Evolutionary conservation across 208 protist genomes (phyloP), one percentile per base, ranked within the genome.

Genomic region (Sergeia podlipaevii): DNA sequence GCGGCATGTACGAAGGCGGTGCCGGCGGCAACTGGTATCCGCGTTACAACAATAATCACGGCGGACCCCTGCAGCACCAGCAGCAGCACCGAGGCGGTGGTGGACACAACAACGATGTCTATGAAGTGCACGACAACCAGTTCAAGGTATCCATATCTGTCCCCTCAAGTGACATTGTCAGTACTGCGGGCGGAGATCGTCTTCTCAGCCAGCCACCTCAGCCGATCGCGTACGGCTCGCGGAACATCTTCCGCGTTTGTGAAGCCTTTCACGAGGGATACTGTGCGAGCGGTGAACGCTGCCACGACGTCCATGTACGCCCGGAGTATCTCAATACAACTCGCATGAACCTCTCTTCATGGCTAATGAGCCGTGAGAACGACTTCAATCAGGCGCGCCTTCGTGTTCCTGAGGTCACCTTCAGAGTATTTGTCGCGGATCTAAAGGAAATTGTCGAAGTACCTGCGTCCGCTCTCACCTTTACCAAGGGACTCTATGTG

Each of bases 361-460:
- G 80, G 78, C 73, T 92, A 32, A 29, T 53, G 21, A 51, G 61
- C 21, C 63, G 70, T 17, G 77, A 89, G 58, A 17, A 49, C 15
- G 78, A 92, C 37, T 92, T 92, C 61, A 60, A 77, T 49, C 48
- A 70, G n/a, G 68, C 73, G 8, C 38, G 65, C 17, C 36, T 24
- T 18, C 42, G 24, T 0, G 57, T 72, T 51, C 71, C 77, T 13
- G 49, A 50, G 23, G 81, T 76, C 42, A 61, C 68, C 4, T 86
- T 87, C 71, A 74, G 80, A 43, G 71, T 92, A 3, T 92, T 92
- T 21, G 77, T 81, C 34, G 77, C 80, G 2, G 80, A 92, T 50
- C 60, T 92, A 18, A 92, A 92, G 55, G 85, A 92, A 56, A 68
- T 88, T 2, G 76, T 92, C 5, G 77, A 86, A 17, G 81, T 92